Percentiles rank a stretch among this genome's conserved stretches.
Conservation (phyloP, 2,329 filamentous ascomycete species). For the Aurifilum marmelostoma region DNA sequence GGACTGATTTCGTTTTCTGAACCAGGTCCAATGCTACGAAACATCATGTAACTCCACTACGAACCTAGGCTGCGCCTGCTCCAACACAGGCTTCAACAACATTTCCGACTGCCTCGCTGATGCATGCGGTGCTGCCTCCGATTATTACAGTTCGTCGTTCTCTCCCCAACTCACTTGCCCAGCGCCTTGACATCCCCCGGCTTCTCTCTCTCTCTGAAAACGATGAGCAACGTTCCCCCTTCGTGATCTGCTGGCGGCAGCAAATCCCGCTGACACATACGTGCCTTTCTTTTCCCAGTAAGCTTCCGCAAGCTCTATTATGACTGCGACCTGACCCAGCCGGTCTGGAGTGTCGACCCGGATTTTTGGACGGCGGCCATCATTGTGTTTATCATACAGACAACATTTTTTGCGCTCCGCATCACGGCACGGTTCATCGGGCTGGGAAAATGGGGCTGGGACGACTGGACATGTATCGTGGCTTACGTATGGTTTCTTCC, state of each 20-base stretch:
- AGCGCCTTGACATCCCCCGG: not conserved
- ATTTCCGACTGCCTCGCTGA: constrained; percentile 6
- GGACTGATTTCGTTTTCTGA: not conserved
- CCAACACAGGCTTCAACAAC: not conserved
- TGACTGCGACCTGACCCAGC: constrained; percentile 16
- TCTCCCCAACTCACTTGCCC: not conserved
- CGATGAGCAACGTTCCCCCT: not conserved
- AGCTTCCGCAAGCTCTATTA: constrained; percentile 17
- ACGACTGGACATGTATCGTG: constrained; percentile 16
- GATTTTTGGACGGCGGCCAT: constrained; percentile 19
- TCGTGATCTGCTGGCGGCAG: too few species aligned
- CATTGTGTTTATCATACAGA: constrained; percentile 20
- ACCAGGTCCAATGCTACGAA: constrained; percentile 15
- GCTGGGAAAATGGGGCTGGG: constrained; percentile 19
- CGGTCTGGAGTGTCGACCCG: constrained; percentile 21
- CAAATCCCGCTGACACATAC: not conserved
- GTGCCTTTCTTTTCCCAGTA: not conserved
- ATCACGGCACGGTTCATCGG: not conserved
- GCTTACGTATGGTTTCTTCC: constrained; percentile 19
- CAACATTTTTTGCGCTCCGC: constrained; percentile 14
- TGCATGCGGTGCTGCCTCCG: not conserved
- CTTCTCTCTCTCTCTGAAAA: not conserved
- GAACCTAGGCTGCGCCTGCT: constrained; percentile 15
- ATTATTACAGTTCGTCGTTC: constrained; percentile 16
- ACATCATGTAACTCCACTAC: constrained; percentile 18